Conservation (phyloP, 352 stramenopile genomes). For the Phytopythium oedochilum region DNA sequence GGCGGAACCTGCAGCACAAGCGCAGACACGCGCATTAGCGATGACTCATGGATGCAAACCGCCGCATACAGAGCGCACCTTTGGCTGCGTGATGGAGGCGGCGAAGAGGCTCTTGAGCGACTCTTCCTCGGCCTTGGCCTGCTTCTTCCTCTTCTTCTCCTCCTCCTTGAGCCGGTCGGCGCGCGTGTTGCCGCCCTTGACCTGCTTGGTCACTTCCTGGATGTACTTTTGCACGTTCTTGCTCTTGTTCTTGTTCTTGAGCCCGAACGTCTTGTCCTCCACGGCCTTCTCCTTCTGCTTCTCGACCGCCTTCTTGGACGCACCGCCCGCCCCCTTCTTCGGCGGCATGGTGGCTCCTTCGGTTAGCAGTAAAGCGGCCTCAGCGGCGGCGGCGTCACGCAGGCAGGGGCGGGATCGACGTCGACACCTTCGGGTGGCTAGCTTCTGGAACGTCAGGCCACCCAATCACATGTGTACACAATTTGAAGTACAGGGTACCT, state of each 20-base stretch:
- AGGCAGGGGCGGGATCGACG: background rate
- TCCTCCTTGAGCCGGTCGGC: constrained; percentile 76
- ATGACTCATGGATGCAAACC: no score
- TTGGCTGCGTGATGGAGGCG: constrained; percentile 83
- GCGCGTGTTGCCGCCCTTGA: constrained; percentile 76
- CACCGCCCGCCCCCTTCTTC: constrained; percentile 52
- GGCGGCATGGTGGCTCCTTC: constrained; percentile 46
- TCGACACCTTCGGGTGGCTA: background rate
- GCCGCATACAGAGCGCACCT: constrained; percentile 25
- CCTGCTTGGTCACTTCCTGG: constrained; percentile 87
- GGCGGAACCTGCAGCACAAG: constrained; percentile 61
- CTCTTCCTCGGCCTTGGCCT: constrained; percentile 83
- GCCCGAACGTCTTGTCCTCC: constrained; percentile 99
- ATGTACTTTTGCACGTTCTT: constrained; percentile 95
- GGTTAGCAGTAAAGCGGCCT: no score
- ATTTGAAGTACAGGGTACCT: no score
- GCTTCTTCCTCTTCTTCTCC: constrained; percentile 71
- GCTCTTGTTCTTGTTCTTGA: constrained; percentile 99
- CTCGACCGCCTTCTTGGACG: constrained; percentile 86
- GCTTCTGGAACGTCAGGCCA: no score
- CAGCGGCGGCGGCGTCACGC: background rate
- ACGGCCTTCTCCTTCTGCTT: constrained; percentile 92
- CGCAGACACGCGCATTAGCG: constrained; percentile 4
- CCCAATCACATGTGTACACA: no score
- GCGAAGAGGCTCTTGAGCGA: constrained; percentile 82